Conservation (phyloP, 441 rosid species). For the Pelargonium cotyledonis region DNA sequence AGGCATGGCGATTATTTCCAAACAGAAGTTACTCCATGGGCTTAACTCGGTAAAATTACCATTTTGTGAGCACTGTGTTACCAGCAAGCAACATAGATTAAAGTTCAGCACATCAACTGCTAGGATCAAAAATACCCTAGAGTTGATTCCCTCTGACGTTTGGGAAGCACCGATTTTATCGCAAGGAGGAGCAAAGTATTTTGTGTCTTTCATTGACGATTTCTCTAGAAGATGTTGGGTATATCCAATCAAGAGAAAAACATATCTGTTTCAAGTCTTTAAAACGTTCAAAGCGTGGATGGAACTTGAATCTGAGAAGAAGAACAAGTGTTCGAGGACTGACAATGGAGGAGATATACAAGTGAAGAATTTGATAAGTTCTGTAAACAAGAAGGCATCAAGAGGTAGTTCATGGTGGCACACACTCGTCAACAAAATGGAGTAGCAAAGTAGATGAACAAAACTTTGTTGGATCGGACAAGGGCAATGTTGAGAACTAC, state of each 20-base stretch:
- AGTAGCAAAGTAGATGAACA: neutral
- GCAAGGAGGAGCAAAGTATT: neutral
- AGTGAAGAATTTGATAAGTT: neutral
- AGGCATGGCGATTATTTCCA: no score
- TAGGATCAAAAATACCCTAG: neutral
- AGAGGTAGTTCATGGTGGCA: neutral
- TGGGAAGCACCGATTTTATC: neutral
- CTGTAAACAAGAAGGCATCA: neutral
- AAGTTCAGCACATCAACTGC: conserved; percentile 9
- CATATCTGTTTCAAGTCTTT: neutral
- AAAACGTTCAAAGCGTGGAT: conserved; percentile 2
- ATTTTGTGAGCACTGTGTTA: conserved; percentile 9
- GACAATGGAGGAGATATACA: neutral
- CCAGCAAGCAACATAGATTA: neutral
- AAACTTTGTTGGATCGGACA: neutral
- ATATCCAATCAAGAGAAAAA: conserved; percentile 3
- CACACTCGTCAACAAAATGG: conserved; percentile 4
- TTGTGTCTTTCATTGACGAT: neutral
- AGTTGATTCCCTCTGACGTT: conserved; percentile 4
- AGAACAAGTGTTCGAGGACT: neutral
- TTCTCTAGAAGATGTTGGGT: conserved; percentile 11
- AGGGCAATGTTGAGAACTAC: neutral
- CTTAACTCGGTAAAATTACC: neutral
- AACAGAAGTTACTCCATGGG: no score
- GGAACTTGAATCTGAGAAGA: neutral